Evolutionary conservation across 192 early-diverging fungal species (phyloP), one percentile per base, ranked within the genome.

Genomic region (Spinellus fusiger): DNA sequence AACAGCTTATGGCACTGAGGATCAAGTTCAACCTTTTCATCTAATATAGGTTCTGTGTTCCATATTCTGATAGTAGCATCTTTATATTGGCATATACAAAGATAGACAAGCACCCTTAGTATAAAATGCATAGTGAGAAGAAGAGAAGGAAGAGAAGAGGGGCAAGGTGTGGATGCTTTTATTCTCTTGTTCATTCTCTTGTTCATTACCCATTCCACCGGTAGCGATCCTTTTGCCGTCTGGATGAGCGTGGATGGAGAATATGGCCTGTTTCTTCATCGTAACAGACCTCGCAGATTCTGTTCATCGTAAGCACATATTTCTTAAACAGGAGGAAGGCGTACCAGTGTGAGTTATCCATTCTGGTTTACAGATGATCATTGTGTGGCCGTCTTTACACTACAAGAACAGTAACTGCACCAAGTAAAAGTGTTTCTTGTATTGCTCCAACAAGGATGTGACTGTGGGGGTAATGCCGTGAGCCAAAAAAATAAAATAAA

Each of bases 51-150:
- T 0, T 49, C 73, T 6, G 85, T 77, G 66, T 84, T 92, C 96
- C 96, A 97, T n/a, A 98, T 76, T 56, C 86, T 92, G 38, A 97
- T 81, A 57, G 89, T 92, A 50, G 78, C 78, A 80, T 96, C 95
- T 90, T 44, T 44, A 60, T 54, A 29, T 49, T 53, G 22, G 22
- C 33, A 54, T 31, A 33, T 54, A 34, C 15, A 26, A 32, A 49
- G 18, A 49, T n/a, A 26, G 18, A 80, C 5, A 58, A 48, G 37
- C 23, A 4, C 31, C 18, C 16, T 56, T 3, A 54, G 12, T 44
- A 5, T n/a, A 23, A 22, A 33, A 25, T 26, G 13, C 13, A 37
- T 13, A 37, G 35, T 9, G 35, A 37, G 35, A 37, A 13, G 13
- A 13, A 37, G 35, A 37, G 35, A 37, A 13, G 13, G 35, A 37